Evolutionary conservation across 2,329 filamentous ascomycete species (phyloP), one percentile per base, ranked within the genome.

Genomic region (Cladosporium sp.): DNA sequence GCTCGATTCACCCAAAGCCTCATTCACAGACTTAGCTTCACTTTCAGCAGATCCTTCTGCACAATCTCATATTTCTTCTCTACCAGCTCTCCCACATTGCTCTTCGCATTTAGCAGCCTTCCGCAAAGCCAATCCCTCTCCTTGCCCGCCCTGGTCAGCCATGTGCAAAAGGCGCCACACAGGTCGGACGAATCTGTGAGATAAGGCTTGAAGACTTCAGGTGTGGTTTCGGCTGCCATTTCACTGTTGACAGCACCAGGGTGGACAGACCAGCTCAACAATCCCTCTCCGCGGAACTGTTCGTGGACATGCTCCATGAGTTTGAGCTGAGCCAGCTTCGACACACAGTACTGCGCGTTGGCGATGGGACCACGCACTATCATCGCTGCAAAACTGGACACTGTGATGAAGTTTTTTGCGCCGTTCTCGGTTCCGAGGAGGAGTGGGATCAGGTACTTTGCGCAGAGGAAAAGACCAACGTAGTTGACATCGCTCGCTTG

Each of bases 291-390:
- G 1, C 46, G 51, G 49, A 67, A 69, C 57, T 70, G 66, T 52
- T 72, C 68, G 37, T 67, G 61, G 1, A 73, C 52, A 53, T 72
- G 65, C 54, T 73, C 71, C 22, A 71, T 59, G 14, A 74, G 48
- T 28, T 68, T 65, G 11, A 66, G 61, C 53, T 71, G 68, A 4
- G 69, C 69, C 35, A 64, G 61, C 54, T 72, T 72, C 51, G 61
- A 67, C 13, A 70, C 63, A 41, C 63, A 68, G 56, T 71, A 71
- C 32, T 66, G 65, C 13, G 65, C 59, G 55, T 72, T 74, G 1
- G 70, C 73, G 44, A 72, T 69, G 4, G 67, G 63, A 0, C 71
- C 73, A 6, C 62, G 60, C 2, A 68, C 63, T 3, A 73, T 70
- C 9, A 61, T 19, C 2, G 54, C 42, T 1, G 58, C 61, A 62